A percentile compares a stretch with the other conserved stretches of the same genome.
Evolutionary conservation across 805 yeast species (phyloP).

Genomic region (Wickerhamiella domercqiae): DNA sequence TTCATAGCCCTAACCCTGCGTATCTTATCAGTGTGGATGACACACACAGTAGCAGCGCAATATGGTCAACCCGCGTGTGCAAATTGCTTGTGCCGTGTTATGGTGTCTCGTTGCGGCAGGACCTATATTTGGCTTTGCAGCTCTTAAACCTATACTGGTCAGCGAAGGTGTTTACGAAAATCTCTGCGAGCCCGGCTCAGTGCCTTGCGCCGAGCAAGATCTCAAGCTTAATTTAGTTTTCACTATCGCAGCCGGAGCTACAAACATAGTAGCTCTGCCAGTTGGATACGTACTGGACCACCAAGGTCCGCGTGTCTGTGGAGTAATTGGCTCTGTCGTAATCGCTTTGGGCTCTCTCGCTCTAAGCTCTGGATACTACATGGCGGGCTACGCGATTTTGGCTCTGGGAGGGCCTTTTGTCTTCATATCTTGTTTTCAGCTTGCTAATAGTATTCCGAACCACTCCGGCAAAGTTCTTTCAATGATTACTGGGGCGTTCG

Average conservation of each 20-base stretch:
- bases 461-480: constrained; percentile 73
- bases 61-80: constrained; percentile 19
- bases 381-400: constrained; percentile 55
- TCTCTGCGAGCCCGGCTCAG: constrained; percentile 29
- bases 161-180: constrained; percentile 61
- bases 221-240: constrained; percentile 67
- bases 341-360: constrained; percentile 40
- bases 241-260: constrained; percentile 72
- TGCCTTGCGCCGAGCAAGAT: constrained; percentile 62
- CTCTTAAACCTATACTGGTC: constrained; percentile 69
- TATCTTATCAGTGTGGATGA: too few species aligned
- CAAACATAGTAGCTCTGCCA: constrained; percentile 67
- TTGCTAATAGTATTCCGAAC: constrained; percentile 74
- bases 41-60: too few species aligned
- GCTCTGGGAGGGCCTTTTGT: constrained; percentile 93
- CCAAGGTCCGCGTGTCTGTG: constrained; percentile 69
- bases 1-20: too few species aligned
- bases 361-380: constrained; percentile 47
- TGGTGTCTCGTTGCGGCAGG: constrained; percentile 94
- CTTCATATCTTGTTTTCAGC: constrained; percentile 77
- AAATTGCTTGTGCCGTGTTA: constrained; percentile 54
- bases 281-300: constrained; percentile 70
- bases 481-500: constrained; percentile 82
- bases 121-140: constrained; percentile 90
- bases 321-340: constrained; percentile 52